Base-by-base conservation (phyloP, 2,329 filamentous ascomycete species). In the Xylaria sp. region DNA sequence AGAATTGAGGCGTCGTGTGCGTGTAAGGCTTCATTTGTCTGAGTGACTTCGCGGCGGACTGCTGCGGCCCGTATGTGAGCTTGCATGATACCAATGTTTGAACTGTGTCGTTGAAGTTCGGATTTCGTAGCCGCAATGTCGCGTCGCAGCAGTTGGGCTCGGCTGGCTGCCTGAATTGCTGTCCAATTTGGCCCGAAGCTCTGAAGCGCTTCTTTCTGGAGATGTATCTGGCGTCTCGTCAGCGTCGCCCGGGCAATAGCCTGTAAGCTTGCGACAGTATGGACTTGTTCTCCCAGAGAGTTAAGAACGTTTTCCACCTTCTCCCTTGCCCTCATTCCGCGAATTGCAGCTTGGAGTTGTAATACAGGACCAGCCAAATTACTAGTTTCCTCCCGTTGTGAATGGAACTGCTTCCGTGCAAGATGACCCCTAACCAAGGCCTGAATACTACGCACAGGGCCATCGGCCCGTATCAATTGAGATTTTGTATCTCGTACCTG, bases 381-480 rank as follows among this genome's bases (percentile, higher is more conserved):
- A 71, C 81, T 82, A 21, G 87, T 88, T 76, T 88, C 86, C 70
- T 83, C 81, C 74, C 87, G 85, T 79, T 88, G 88, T 69, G 82
- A 82, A 60, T 82, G 78, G 68, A 91, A 80, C 58, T 82, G 82
- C 77, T 88, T 86, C 55, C 92, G 88, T 66, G 87, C 80, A 70
- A 93, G 81, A 72, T 89, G 91, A 29, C 92, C 92, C 75, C 90
- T 86, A 75, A 92, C 87, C 69, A 86, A 80, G 77, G 89, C 87
- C 78, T 92, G 90, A 55, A 93, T 86, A 72, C 88, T 85, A 51
- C 87, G 84, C 65, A 94, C 86, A 59, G 90, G 88, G 63, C 88
- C 88, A 71, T 85, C 87, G 61, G 87, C 90, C 69, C 85, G 83
- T 71, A 85, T 84, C 75, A 94, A 86, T 75, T 91, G 86, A 76